phyloP scores from a whole-genome alignment of 495 filamentous ascomycete species.

The Aspergillus diversus region DNA sequence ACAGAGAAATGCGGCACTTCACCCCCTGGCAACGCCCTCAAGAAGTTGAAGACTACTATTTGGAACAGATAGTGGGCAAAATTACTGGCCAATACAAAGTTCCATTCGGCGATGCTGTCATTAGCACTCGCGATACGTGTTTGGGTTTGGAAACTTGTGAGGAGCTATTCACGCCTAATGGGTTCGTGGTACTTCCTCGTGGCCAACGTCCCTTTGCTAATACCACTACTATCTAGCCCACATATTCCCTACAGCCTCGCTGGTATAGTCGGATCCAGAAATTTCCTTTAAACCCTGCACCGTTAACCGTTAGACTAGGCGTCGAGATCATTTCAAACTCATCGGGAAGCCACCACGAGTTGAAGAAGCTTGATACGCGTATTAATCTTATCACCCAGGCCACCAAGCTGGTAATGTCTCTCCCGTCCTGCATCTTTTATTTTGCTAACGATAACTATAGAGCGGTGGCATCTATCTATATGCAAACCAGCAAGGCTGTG shows the following conservation, averaged over 20 bases:
- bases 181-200: slow-evolving; percentile 28
- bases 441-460: slow-evolving; percentile 27
- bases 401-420: slow-evolving; percentile 58
- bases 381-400: slow-evolving; percentile 76
- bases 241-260: slow-evolving; percentile 43
- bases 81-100: slow-evolving; percentile 65
- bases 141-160: slow-evolving; percentile 78
- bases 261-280: slow-evolving; percentile 23
- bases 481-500: slow-evolving; percentile 74
- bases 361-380: slow-evolving; percentile 76
- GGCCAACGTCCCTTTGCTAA: slow-evolving; percentile 12
- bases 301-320: slow-evolving; percentile 31
- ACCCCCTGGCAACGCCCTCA: slow-evolving; percentile 63
- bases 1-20: slow-evolving; percentile 59
- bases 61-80: slow-evolving; percentile 66
- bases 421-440: slow-evolving; percentile 5
- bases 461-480: slow-evolving; percentile 80
- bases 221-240: slow-evolving; percentile 23
- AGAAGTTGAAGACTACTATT: slow-evolving; percentile 71
- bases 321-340: slow-evolving; percentile 82
- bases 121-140: slow-evolving; percentile 72
- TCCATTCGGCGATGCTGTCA: slow-evolving; percentile 76
- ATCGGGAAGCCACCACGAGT: slow-evolving; percentile 70
- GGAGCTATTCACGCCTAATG: slow-evolving; percentile 74
- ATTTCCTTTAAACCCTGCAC: not conserved